A percentile compares a stretch with the other conserved stretches of the same genome.
These are phyloP conservation scores for Penstemon barbatus DNA, from an alignment of 257 asterid species.

Conservation along the genomic window DNA sequence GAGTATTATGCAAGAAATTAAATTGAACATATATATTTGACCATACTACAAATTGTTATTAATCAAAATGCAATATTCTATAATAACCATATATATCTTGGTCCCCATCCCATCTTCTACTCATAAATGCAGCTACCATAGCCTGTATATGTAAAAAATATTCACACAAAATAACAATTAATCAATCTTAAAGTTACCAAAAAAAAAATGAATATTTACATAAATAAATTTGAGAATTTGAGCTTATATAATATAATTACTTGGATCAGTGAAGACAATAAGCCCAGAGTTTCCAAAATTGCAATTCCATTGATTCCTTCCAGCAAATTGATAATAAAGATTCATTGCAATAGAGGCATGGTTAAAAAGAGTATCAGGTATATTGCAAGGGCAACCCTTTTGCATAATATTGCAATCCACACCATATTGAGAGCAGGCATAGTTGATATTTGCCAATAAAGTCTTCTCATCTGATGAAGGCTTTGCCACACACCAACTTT, in stretches of 20 bases:
- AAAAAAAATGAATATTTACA: no score
- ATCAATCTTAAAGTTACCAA: no score
- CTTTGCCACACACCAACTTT: conserved; percentile 68
- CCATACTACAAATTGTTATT: no score
- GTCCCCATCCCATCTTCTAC: background rate
- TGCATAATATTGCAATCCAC: conserved; percentile 39
- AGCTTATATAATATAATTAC: conserved; percentile 32
- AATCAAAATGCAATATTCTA: no score
- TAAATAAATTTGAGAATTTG: background rate
- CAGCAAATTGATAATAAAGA: conserved; percentile 44
- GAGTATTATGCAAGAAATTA: no score
- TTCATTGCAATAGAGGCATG: conserved; percentile 75
- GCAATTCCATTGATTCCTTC: conserved; percentile 51
- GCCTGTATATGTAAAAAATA: conserved; percentile 38
- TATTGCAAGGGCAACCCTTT: conserved; percentile 45
- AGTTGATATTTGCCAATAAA: conserved; percentile 28
- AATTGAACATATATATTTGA: no score
- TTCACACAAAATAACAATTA: no score
- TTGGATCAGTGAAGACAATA: conserved; percentile 48
- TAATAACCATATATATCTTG: no score
- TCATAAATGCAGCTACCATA: conserved; percentile 46
- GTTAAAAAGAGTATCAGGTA: conserved; percentile 42
- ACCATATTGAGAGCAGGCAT: conserved; percentile 38
- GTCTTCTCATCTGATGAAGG: conserved; percentile 43
- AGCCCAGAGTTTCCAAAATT: conserved; percentile 48